Percentiles rank a stretch among this genome's conserved stretches.
Evolutionary conservation across 1,139 yeast genomes (phyloP).

Genomic region (Yamadazyma jaroonii): DNA sequence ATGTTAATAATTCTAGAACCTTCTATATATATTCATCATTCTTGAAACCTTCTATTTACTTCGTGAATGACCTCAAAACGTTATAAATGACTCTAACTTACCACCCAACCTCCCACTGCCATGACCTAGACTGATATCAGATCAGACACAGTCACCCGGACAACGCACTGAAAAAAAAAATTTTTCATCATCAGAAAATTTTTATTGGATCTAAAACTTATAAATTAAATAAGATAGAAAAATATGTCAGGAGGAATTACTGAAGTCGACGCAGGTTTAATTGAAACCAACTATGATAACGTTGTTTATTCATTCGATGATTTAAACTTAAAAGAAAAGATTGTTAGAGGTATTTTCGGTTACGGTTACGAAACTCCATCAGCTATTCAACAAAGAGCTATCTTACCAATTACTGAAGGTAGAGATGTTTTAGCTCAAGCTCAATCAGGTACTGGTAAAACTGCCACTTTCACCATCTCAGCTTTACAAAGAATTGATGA

Average conservation of each 20-base stretch:
- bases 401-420: conserved; percentile 93
- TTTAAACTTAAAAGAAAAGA: conserved; percentile 73
- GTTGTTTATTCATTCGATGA: conserved; percentile 89
- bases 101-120: not conserved
- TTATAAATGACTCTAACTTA: too few relatives aligned
- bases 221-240: conserved; percentile 1
- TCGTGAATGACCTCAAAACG: too few relatives aligned
- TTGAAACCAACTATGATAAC: conserved; percentile 97
- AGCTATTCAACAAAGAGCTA: conserved; percentile 98
- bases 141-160: conserved; percentile 1
- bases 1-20: too few relatives aligned
- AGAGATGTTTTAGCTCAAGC: conserved; percentile 98
- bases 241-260: conserved; percentile 61
- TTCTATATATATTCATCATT: too few relatives aligned
- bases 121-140: not conserved
- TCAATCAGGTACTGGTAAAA: conserved; percentile 99
- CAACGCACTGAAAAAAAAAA: conserved; percentile 5
- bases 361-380: conserved; percentile 98
- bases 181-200: conserved; percentile 10
- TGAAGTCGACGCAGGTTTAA: conserved; percentile 80
- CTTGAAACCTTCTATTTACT: too few relatives aligned
- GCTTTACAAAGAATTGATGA: conserved; percentile 92
- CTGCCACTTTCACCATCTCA: conserved; percentile 97
- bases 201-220: not conserved
- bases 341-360: conserved; percentile 89